phyloP scores from a whole-genome alignment of 2,329 filamentous ascomycete genomes.

The Fonsecaea pedrosoi region DNA sequence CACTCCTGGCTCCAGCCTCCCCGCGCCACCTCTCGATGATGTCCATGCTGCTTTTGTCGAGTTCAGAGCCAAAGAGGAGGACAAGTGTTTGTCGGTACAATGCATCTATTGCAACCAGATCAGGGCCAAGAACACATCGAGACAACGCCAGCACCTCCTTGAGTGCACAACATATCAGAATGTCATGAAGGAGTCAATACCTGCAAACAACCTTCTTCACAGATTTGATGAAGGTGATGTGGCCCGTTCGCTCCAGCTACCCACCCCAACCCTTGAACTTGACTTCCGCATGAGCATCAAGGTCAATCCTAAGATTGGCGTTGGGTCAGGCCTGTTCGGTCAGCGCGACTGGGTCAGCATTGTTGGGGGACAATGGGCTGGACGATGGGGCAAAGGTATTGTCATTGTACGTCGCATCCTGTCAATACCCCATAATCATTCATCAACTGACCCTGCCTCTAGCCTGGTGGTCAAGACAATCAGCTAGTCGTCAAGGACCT shows the following conservation, averaged over 20 bases:
- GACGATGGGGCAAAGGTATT: constrained; percentile 60
- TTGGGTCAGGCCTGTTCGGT: constrained; percentile 57
- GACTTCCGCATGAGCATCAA: constrained; percentile 62
- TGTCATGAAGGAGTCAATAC: constrained; percentile 60
- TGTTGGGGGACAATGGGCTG: constrained; percentile 59
- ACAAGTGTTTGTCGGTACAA: constrained; percentile 56
- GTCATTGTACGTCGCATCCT: constrained; percentile 51
- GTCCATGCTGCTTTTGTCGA: constrained; percentile 58
- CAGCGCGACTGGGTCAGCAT: constrained; percentile 60
- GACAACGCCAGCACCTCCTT: constrained; percentile 57
- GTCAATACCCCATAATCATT: background rate
- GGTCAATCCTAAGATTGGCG: constrained; percentile 57
- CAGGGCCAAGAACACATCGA: constrained; percentile 58
- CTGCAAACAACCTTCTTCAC: constrained; percentile 59
- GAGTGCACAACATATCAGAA: constrained; percentile 59
- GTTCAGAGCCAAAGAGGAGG: constrained; percentile 38
- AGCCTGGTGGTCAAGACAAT: constrained; percentile 60
- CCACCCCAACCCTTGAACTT: constrained; percentile 56
- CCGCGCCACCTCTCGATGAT: constrained; percentile 56
- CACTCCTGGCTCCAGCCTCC: constrained; percentile 46
- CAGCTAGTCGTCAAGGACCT: constrained; percentile 57
- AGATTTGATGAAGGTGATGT: constrained; percentile 59
- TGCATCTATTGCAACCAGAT: constrained; percentile 60
- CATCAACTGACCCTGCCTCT: constrained; percentile 14
- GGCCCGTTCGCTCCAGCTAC: constrained; percentile 56